Conservation (phyloP, 1,284 basidiomycete species). For the Malassezia globosa region DNA sequence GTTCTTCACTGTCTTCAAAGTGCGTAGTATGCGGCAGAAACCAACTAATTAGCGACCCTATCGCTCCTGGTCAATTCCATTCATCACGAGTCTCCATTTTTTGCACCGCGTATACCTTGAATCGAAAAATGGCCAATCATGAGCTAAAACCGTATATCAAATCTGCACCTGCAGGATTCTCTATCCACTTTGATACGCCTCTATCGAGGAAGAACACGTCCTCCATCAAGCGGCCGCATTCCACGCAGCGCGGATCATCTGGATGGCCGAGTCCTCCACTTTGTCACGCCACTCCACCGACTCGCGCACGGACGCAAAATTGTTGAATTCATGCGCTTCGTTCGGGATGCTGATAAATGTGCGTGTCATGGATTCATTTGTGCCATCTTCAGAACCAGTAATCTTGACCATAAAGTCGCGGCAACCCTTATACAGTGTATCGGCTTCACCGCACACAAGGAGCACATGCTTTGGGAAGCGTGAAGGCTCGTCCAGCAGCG, state of each 20-base stretch:
- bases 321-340: constrained; percentile 41
- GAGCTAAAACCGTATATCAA: too few relatives aligned
- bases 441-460: constrained; percentile 28
- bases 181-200: too few relatives aligned
- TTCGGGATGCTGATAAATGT: constrained; percentile 24
- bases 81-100: too few relatives aligned
- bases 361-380: not conserved
- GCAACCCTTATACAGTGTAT: constrained; percentile 27
- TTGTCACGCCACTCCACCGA: constrained; percentile 18
- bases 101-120: too few relatives aligned
- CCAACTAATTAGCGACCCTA: too few relatives aligned
- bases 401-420: constrained; percentile 26
- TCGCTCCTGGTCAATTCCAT: too few relatives aligned
- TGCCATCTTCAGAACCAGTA: constrained; percentile 7
- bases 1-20: too few relatives aligned
- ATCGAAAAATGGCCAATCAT: too few relatives aligned
- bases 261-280: constrained; percentile 20
- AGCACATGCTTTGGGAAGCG: constrained; percentile 23
- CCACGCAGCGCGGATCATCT: constrained; percentile 39
- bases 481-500: constrained; percentile 15
- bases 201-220: too few relatives aligned
- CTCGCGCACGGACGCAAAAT: constrained; percentile 12
- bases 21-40: too few relatives aligned
- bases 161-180: not conserved
- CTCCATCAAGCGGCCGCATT: too few relatives aligned